A percentile compares a stretch with the other conserved stretches of the same genome.
Conservation (phyloP, 2,329 filamentous ascomycete species). For the Claviceps spartinae region DNA sequence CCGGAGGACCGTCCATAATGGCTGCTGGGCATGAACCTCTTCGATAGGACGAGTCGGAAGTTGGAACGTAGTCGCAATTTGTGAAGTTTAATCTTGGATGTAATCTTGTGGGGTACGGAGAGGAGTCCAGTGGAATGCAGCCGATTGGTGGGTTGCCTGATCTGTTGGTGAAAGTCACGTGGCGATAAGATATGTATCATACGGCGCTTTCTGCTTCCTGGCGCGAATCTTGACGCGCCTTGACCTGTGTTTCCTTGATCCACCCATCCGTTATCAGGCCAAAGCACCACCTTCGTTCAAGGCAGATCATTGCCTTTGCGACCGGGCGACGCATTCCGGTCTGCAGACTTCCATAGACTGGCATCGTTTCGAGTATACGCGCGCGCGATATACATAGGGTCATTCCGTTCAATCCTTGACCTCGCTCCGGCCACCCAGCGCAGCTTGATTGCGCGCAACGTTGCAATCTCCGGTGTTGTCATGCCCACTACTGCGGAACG, state of each 20-base stretch:
- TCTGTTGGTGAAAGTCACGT: background rate
- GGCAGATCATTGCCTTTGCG: constrained; percentile 11
- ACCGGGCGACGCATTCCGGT: constrained; percentile 8
- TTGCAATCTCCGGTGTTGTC: background rate
- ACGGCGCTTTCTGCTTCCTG: background rate
- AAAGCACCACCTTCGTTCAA: constrained; percentile 3
- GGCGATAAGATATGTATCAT: background rate
- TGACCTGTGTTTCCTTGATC: background rate
- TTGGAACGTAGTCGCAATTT: background rate
- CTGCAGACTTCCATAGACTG: background rate
- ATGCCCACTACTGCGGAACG: background rate
- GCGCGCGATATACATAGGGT: background rate
- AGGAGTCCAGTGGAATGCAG: constrained; percentile 7
- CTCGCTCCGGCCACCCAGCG: background rate
- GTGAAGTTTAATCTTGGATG: background rate
- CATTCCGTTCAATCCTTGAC: background rate
- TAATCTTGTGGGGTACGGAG: background rate
- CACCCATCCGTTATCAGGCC: background rate
- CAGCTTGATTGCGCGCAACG: constrained; percentile 2
- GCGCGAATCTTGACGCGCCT: constrained; percentile 2
- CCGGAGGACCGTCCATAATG: no score
- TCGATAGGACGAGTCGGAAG: no score
- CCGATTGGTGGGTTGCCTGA: constrained; percentile 13
- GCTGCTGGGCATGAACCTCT: no score
- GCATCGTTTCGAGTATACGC: constrained; percentile 1